Percentiles rank a stretch among this genome's conserved stretches.
phyloP scores from a whole-genome alignment of 1,284 basidiomycete species.

The Kwoniella shivajii region DNA sequence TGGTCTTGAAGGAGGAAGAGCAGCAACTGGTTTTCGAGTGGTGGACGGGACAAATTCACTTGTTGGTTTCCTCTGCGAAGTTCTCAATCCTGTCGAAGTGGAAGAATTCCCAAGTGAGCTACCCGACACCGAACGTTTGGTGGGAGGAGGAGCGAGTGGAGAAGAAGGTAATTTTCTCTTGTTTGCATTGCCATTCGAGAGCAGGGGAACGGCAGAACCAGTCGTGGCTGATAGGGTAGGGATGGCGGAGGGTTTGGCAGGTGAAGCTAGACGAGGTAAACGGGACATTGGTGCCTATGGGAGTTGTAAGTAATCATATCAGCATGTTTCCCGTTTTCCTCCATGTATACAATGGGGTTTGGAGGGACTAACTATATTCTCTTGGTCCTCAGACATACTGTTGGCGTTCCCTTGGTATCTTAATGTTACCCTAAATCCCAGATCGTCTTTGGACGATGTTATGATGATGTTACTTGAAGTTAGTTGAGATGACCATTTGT shows the following conservation, averaged over 20 bases:
- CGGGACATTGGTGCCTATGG: slow-evolving; percentile 22
- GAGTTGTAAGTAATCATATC: background rate
- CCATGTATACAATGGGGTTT: background rate
- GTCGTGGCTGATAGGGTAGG: slow-evolving; percentile 18
- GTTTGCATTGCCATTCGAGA: slow-evolving; percentile 21
- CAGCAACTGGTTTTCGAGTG: slow-evolving; percentile 19
- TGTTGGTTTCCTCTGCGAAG: slow-evolving; percentile 21
- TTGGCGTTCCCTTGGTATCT: too few species aligned
- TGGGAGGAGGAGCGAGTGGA: slow-evolving; percentile 23
- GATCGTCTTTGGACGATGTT: background rate
- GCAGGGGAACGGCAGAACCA: slow-evolving; percentile 14
- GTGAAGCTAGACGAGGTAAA: slow-evolving; percentile 38
- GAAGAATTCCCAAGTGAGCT: slow-evolving; percentile 19
- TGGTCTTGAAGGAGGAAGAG: slow-evolving; percentile 20
- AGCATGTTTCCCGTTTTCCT: background rate
- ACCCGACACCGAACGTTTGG: slow-evolving; percentile 35
- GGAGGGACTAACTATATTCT: slow-evolving; percentile 32
- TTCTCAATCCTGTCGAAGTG: slow-evolving; percentile 9
- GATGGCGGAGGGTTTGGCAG: slow-evolving; percentile 25
- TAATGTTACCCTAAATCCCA: too few species aligned
- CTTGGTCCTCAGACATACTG: slow-evolving; percentile 42
- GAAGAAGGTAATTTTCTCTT: slow-evolving; percentile 44
- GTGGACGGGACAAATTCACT: slow-evolving; percentile 34
- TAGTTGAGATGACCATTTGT: background rate
- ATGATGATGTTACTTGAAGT: slow-evolving; percentile 1